Conservation (phyloP, 2,329 filamentous ascomycete genomes). For the Chalaropsis ovoidea region DNA sequence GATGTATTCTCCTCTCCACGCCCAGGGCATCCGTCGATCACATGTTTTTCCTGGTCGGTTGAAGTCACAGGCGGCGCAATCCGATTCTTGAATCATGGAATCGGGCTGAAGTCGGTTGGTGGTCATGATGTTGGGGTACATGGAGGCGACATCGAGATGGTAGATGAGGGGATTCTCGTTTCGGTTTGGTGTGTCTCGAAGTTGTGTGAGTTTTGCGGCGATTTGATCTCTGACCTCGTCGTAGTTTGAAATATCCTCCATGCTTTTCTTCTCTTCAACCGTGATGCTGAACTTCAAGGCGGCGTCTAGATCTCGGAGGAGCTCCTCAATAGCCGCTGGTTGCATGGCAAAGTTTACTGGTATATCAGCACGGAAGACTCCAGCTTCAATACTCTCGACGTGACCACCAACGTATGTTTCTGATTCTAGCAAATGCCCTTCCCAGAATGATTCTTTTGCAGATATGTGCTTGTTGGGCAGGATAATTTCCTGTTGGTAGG, state of each 20-base stretch:
- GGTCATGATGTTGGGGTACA: conserved; percentile 99
- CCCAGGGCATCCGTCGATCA: conserved; percentile 87
- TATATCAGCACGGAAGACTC: conserved; percentile 92
- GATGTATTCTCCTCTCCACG: conserved; percentile 95
- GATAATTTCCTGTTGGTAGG: conserved; percentile 82
- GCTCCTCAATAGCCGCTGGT: conserved; percentile 75
- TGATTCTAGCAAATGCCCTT: conserved; percentile 88
- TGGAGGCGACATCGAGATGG: conserved; percentile 95
- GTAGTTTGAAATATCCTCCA: conserved; percentile 72
- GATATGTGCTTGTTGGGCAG: conserved; percentile 93
- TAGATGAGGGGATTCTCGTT: conserved; percentile 85
- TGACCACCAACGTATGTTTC: conserved; percentile 98
- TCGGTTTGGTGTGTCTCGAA: conserved; percentile 76
- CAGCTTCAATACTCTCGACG: conserved; percentile 97
- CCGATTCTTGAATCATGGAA: conserved; percentile 95
- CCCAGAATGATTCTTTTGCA: conserved; percentile 87
- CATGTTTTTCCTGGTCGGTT: conserved; percentile 96
- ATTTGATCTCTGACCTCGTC: conserved; percentile 81
- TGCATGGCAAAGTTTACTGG: conserved; percentile 92
- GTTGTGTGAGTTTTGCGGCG: conserved; percentile 52
- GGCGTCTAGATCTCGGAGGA: conserved; percentile 74
- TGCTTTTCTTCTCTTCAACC: conserved; percentile 70
- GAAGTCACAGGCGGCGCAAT: conserved; percentile 96
- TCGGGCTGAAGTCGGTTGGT: conserved; percentile 95
- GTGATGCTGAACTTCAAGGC: conserved; percentile 80